These are phyloP conservation scores for Aegilops longissima DNA, from an alignment of 176 grass and related monocot genomes.

Conservation along the genomic window DNA sequence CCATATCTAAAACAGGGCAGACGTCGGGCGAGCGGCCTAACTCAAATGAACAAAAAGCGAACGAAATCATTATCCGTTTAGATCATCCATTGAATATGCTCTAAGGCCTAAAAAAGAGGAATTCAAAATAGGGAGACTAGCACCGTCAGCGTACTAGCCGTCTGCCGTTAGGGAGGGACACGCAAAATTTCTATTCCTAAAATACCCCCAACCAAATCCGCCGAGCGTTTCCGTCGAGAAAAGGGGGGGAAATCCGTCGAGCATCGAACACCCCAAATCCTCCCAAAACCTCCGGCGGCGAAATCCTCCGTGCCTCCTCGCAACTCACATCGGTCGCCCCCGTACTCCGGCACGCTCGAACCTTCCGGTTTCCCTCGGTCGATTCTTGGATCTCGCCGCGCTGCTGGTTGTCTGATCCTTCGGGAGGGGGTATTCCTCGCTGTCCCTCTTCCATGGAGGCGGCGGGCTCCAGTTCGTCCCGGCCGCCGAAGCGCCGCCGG, in stretches of 20 bases:
- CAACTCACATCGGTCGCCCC: not conserved
- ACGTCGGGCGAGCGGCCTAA: too few relatives aligned
- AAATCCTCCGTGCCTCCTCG: not conserved
- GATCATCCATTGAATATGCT: too few relatives aligned
- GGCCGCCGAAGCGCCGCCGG: not conserved
- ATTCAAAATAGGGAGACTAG: not conserved
- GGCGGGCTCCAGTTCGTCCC: constrained; percentile 5
- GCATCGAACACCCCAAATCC: not conserved
- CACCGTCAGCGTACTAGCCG: not conserved
- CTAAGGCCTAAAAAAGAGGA: too few relatives aligned
- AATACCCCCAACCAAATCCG: not conserved
- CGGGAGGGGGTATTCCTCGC: not conserved
- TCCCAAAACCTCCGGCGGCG: constrained; percentile 3
- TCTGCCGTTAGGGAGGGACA: not conserved
- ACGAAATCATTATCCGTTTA: too few relatives aligned
- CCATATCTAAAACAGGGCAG: too few relatives aligned
- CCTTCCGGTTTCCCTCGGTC: not conserved
- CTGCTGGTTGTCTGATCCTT: constrained; percentile 12
- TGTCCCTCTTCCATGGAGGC: constrained; percentile 19
- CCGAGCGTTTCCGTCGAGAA: not conserved
- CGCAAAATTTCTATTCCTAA: not conserved
- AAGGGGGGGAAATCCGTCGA: not conserved
- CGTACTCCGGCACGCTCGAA: not conserved
- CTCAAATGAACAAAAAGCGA: too few relatives aligned
- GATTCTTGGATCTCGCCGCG: not conserved